These are phyloP conservation scores for Magnolia officinalis DNA, from an alignment of 164 flowering plant species.

Conservation along the genomic window DNA sequence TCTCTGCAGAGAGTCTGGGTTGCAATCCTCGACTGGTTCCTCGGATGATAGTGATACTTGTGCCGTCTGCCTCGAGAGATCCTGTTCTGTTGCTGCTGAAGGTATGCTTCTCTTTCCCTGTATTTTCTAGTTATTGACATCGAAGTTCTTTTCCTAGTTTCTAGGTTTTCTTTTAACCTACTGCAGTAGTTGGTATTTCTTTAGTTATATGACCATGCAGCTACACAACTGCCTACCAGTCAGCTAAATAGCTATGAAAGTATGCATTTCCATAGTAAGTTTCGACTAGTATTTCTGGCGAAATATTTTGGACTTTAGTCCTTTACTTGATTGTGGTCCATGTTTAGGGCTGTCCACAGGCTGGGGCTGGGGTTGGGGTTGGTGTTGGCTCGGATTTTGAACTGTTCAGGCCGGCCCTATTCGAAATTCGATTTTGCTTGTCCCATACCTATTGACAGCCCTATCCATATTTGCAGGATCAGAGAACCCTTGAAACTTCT, in stretches of 20 bases:
- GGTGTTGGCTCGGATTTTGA: too few species aligned
- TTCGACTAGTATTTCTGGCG: not conserved
- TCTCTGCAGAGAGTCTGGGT: constrained; percentile 71
- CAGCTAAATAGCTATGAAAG: not conserved
- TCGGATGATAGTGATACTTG: constrained; percentile 78
- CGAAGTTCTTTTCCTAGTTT: not conserved
- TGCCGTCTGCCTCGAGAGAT: constrained; percentile 92
- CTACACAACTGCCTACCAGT: not conserved
- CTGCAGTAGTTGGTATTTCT: not conserved
- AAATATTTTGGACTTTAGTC: not conserved
- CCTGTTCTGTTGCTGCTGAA: constrained; percentile 90
- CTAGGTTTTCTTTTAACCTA: too few species aligned
- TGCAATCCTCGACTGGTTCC: constrained; percentile 47
- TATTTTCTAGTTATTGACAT: not conserved
- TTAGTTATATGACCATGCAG: not conserved
- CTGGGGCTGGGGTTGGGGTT: too few species aligned
- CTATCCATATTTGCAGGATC: too few species aligned
- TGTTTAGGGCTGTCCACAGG: too few species aligned
- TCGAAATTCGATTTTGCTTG: too few species aligned
- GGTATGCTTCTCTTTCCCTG: constrained; percentile 38
- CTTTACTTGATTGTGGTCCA: too few species aligned
- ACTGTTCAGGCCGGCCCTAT: too few species aligned
- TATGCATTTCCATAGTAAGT: not conserved
- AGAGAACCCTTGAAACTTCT: too few species aligned
- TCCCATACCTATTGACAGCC: too few species aligned